Conservation (phyloP, 2,329 filamentous ascomycete species). For the Cladophialophora yegresii region DNA sequence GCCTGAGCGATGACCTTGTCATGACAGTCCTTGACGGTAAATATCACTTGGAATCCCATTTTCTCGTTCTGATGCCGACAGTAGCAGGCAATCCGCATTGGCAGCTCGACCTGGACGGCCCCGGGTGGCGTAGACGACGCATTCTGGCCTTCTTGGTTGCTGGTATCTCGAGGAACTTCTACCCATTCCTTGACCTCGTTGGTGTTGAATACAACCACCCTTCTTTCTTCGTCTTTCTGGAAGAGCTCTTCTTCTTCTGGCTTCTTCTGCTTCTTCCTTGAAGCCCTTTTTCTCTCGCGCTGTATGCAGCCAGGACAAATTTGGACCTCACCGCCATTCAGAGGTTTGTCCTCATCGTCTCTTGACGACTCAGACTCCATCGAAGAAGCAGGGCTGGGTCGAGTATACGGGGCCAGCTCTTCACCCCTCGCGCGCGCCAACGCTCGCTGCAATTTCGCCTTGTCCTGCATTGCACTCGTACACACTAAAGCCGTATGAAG, state of each 20-base stretch:
- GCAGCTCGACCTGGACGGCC: slow-evolving; percentile 76
- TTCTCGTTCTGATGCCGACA: slow-evolving; percentile 95
- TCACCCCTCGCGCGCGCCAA: slow-evolving; percentile 58
- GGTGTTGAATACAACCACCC: slow-evolving; percentile 90
- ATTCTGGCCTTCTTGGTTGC: slow-evolving; percentile 11
- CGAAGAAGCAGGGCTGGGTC: slow-evolving; percentile 43
- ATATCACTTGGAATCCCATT: slow-evolving; percentile 86
- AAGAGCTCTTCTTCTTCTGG: slow-evolving; percentile 89
- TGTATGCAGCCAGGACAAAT: slow-evolving; percentile 92
- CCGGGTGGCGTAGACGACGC: slow-evolving; percentile 57
- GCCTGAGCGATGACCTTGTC: slow-evolving; percentile 79
- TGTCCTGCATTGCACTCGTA: slow-evolving; percentile 84
- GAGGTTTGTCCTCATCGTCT: slow-evolving; percentile 69
- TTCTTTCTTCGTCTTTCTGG: slow-evolving; percentile 73
- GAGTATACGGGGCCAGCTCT: slow-evolving; percentile 42
- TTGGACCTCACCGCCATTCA: slow-evolving; percentile 88
- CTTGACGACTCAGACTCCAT: slow-evolving; percentile 53
- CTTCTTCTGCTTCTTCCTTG: slow-evolving; percentile 89
- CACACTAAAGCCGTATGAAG: slow-evolving; percentile 82
- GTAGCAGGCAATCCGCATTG: slow-evolving; percentile 96
- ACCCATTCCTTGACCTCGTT: slow-evolving; percentile 84
- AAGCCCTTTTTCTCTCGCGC: slow-evolving; percentile 85
- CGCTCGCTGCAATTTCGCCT: slow-evolving; percentile 66
- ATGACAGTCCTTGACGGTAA: slow-evolving; percentile 82
- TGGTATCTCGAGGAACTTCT: slow-evolving; percentile 56